Evolutionary conservation across 2,329 filamentous ascomycete species (phyloP), one percentile per base, ranked within the genome.

Genomic region (Westerdykella aurantiaca): DNA sequence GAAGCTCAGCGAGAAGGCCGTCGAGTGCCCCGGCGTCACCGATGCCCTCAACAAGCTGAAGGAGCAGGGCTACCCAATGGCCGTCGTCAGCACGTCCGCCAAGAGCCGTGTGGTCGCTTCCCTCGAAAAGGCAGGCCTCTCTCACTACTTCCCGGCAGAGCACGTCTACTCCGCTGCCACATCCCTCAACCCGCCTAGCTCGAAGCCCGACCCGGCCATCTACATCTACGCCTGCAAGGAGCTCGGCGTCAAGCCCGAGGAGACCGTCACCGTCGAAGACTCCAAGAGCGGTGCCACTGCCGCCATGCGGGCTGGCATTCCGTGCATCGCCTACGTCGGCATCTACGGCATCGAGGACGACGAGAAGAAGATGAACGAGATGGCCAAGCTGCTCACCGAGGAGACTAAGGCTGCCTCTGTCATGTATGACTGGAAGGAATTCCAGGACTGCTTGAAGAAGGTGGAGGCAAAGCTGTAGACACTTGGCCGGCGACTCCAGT

Each of bases 131-230:
- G 85, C 87, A 47, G 81, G 78, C 49, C 85, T 91, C 67, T 82
- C 82, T 68, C 82, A 84, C 69, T 95, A 82, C 77, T 95, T 95
- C 73, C 72, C 73, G n/a, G 71, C 76, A 22, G 78, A 87, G 55
- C 77, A 82, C 55, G 77, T 95, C 65, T 95, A 86, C 78, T 88
- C 83, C 37, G 89, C 89, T 43, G 88, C 88, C 45, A 87, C 83
- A 25, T 88, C 83, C 46, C 78, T 95, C 56, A 73, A 79, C 45
- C 80, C 75, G 61, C 89, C 89, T n/a, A 90, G 87, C 43, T 86
- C 82, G 69, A 95, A 95, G 79, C 89, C 89, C 13, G 86, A 95
- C 69, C 89, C 90, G 14, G 86, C 87, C 54, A 85, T 95, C 70
- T 95, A 95, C 73, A 70, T 88, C 51, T 78, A 84, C 66, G 86